Base-by-base conservation (phyloP, 805 yeast genomes). In the Cyberlindnera petersonii region DNA sequence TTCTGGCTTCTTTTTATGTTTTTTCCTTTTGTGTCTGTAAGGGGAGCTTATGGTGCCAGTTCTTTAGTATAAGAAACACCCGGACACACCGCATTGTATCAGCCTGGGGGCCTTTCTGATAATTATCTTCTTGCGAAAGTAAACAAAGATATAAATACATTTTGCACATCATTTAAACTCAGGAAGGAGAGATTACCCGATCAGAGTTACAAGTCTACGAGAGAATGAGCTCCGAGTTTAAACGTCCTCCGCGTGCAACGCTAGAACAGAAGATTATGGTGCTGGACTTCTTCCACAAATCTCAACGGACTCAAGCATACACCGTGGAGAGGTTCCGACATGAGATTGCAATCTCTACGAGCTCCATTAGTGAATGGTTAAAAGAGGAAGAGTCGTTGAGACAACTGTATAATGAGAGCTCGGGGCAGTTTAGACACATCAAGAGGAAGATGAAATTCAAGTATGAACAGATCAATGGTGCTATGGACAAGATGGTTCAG, bases 361-460 rank as follows among this genome's bases (percentile, higher is more conserved):
- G 79, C 19, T 69, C 77, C 13, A 70, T 77, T 47, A 69, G 77
- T 49, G 82, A 77, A 50, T 77, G 84, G 84, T 52, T 77, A 28
- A 76, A 75, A 54, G 63, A 68, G 42, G 82, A 77, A 52, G 58
- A 48, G 4, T 75, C 75, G 17, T 56, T 77, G 29, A 53, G 80
- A n/a, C 60, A 59, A 33, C 56, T 79, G 34, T 67, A 65, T 47
- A 59, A 52, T 37, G 68, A 63, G 40, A 18, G 29, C 13, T 33
- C 39, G 9, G 45, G 45, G 49, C 65, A 4, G 57, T 58, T 33
- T 52, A 54, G 37, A 35, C 47, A 10, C 49, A 50, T 72, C 24
- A 65, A 71, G 43, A 55, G 79, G 16, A 74, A 69, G 50, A 66
- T 67, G 26, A 67, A 68, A 39, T 77, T 65, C 60, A 77, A 77